Conservation (phyloP, 331 rosid genomes). For the Stylosanthes scabra region DNA sequence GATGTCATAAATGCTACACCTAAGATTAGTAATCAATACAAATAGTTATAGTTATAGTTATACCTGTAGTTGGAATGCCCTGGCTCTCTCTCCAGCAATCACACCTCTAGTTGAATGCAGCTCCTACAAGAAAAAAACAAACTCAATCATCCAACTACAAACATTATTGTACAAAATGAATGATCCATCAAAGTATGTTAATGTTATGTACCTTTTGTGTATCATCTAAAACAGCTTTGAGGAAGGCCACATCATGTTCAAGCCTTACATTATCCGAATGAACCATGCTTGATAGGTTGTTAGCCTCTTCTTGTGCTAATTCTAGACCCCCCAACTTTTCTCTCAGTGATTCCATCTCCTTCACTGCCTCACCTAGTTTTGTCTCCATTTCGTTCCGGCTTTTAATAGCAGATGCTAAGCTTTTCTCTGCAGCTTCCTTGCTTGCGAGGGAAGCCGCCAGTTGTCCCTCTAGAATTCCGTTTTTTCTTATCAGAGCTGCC, state of each 20-base stretch:
- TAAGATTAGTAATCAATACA: neutral
- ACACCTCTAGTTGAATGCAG: slow-evolving; percentile 96
- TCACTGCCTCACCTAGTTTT: slow-evolving; percentile 58
- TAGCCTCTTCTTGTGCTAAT: slow-evolving; percentile 86
- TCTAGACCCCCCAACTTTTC: slow-evolving; percentile 80
- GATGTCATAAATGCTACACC: neutral
- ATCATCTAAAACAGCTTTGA: slow-evolving; percentile 95
- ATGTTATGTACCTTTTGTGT: slow-evolving; percentile 76
- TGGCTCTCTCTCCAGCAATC: slow-evolving; percentile 83
- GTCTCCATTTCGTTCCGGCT: slow-evolving; percentile 82
- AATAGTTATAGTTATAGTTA: neutral
- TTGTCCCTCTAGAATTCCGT: slow-evolving; percentile 87
- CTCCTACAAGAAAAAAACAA: slow-evolving; percentile 56
- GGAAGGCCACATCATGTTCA: slow-evolving; percentile 97
- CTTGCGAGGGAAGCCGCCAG: slow-evolving; percentile 74
- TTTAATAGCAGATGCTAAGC: slow-evolving; percentile 67
- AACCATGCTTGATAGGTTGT: slow-evolving; percentile 81
- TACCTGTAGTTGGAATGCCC: slow-evolving; percentile 98
- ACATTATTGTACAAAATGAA: neutral
- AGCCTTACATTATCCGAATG: slow-evolving; percentile 97
- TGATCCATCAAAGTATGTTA: slow-evolving; percentile 8
- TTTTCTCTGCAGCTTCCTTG: slow-evolving; percentile 82
- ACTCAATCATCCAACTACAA: slow-evolving; percentile 30
- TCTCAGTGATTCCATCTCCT: slow-evolving; percentile 74
- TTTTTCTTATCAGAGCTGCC: slow-evolving; percentile 73